These are phyloP conservation scores for Sphagnum fallax DNA, from an alignment of 228 moss, liverwort and hornwort genomes.

Conservation along the genomic window DNA sequence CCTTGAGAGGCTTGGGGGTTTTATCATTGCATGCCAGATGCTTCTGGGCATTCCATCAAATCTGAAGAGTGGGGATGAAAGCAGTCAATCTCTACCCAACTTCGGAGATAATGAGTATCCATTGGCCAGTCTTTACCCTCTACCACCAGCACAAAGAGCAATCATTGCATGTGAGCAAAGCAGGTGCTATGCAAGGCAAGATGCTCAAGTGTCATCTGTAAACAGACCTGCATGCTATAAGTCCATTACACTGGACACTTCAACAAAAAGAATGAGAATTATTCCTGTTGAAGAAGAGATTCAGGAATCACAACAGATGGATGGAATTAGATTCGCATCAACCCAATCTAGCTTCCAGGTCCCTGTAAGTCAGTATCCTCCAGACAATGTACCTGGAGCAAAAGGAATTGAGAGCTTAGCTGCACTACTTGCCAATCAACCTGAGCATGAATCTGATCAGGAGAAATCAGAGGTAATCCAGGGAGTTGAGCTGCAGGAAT, in stretches of 20 bases:
- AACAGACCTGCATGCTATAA: slow-evolving; percentile 9
- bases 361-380: too few species aligned
- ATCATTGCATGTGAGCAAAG: slow-evolving; percentile 78
- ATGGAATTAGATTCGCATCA: not conserved
- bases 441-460: too few species aligned
- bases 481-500: too few species aligned
- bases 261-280: slow-evolving; percentile 27
- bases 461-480: too few species aligned
- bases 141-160: slow-evolving; percentile 54
- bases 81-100: slow-evolving; percentile 18
- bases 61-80: slow-evolving; percentile 28
- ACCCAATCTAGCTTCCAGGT: too few species aligned
- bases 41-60: slow-evolving; percentile 52
- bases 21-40: slow-evolving; percentile 94
- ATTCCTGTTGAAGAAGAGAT: slow-evolving; percentile 5
- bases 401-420: too few species aligned
- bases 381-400: too few species aligned
- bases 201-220: slow-evolving; percentile 11
- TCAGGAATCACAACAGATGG: slow-evolving; percentile 8
- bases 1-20: slow-evolving; percentile 75
- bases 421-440: too few species aligned
- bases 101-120: slow-evolving; percentile 31
- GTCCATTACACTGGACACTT: slow-evolving; percentile 15
- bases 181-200: slow-evolving; percentile 49
- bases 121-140: slow-evolving; percentile 48